Conservation (phyloP, 2,329 filamentous ascomycete genomes). For the Cyphellophora attinorum region DNA sequence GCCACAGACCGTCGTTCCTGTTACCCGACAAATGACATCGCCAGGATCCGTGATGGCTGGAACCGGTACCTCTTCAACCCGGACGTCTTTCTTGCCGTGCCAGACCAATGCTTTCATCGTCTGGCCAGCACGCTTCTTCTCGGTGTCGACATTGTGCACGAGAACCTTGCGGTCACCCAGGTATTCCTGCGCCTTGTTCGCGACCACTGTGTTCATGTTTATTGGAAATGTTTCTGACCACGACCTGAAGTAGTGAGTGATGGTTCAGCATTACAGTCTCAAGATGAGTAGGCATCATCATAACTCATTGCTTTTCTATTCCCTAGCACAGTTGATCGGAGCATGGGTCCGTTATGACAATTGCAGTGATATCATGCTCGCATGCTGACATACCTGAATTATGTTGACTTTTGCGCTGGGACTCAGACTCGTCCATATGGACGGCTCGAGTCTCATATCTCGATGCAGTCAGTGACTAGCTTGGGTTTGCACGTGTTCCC, state of each 20-base stretch:
- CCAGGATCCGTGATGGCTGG: slow-evolving; percentile 35
- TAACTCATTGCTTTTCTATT: slow-evolving; percentile 1
- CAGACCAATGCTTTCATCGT: slow-evolving; percentile 46
- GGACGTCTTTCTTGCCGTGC: slow-evolving; percentile 46
- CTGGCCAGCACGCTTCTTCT: slow-evolving; percentile 3
- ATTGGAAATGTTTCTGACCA: neutral
- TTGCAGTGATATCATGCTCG: slow-evolving; percentile 1
- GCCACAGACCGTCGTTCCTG: slow-evolving; percentile 19
- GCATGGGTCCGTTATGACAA: slow-evolving; percentile 1
- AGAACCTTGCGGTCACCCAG: slow-evolving; percentile 3
- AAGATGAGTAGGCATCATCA: neutral
- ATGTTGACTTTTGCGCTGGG: neutral
- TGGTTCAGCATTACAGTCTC: neutral
- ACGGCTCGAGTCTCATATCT: neutral
- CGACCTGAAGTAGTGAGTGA: neutral
- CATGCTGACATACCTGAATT: slow-evolving; percentile 1
- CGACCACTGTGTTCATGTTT: slow-evolving; percentile 3
- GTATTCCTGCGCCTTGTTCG: slow-evolving; percentile 2
- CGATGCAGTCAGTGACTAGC: slow-evolving; percentile 1
- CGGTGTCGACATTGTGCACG: slow-evolving; percentile 1
- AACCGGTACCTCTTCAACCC: slow-evolving; percentile 42
- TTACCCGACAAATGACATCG: slow-evolving; percentile 46
- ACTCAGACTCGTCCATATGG: neutral
- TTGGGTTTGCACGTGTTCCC: neutral
- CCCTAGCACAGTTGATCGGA: slow-evolving; percentile 1